Conservation (phyloP, 1,284 basidiomycete species). For the Pseudozyma pruni region DNA sequence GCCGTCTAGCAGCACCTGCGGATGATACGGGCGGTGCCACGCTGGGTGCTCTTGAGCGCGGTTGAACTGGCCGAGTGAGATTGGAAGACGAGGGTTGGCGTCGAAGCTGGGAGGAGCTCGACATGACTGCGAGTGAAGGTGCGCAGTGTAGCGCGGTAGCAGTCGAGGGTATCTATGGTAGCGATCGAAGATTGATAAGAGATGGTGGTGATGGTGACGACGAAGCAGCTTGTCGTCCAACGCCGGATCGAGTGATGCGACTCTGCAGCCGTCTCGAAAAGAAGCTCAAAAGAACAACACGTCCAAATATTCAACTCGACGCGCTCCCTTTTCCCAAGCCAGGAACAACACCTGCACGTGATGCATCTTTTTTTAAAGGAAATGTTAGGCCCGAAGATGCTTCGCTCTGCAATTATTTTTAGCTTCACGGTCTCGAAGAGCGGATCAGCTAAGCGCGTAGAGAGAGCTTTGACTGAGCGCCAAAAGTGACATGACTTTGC, state of each 20-base stretch:
- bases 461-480: not conserved
- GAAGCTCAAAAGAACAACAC: constrained; percentile 41
- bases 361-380: not conserved
- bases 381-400: constrained; percentile 5
- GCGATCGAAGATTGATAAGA: not conserved
- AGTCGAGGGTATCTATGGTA: constrained; percentile 1
- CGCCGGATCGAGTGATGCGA: constrained; percentile 5
- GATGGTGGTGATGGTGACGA: constrained; percentile 11
- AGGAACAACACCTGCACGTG: constrained; percentile 13
- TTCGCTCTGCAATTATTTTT: not conserved
- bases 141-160: constrained; percentile 5
- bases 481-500: not conserved
- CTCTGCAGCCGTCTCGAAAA: constrained; percentile 3
- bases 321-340: constrained; percentile 6
- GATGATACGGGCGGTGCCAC: constrained; percentile 40
- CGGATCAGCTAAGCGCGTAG: constrained; percentile 10
- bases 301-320: constrained; percentile 17
- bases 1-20: constrained; percentile 32
- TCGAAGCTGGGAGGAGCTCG: constrained; percentile 30
- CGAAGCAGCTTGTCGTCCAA: constrained; percentile 8
- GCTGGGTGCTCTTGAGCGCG: constrained; percentile 44
- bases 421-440: no score
- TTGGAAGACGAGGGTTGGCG: constrained; percentile 40
- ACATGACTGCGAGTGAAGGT: constrained; percentile 20
- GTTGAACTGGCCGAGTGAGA: constrained; percentile 27